Evolutionary conservation across 495 filamentous ascomycete genomes (phyloP), one percentile per base, ranked within the genome.

Genomic region (Platismatia glauca): DNA sequence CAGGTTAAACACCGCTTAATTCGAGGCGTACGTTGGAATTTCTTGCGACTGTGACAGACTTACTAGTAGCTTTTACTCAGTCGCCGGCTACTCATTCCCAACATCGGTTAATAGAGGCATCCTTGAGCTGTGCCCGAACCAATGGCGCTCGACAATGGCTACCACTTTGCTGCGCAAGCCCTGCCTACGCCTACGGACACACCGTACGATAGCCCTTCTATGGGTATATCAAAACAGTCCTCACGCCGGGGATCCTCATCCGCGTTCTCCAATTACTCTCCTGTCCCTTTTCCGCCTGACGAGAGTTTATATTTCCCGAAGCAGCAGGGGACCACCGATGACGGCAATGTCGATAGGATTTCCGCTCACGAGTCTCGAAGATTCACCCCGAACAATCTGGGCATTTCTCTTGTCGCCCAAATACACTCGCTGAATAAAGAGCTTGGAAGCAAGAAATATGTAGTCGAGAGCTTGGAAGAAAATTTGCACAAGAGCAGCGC

Each of bases 401-500:
- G 97, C 75, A 94, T 94, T 18, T 96, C 89, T 53, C 80, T 98
- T 11, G 92, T 98, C 8, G 90, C 93, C 0, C 93, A 98, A 72
- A 98, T 98, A 64, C 81, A 97, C 31, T 83, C 85, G 2, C 73
- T 99, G 52, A 84, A 91, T 6, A 80, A 94, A 52, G 95, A 97
- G 62, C 81, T 96, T 59, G 94, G 97, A 71, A 87, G 84, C 48
- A 97, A 95, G 72, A 79, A 86, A 24, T 89, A 85, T 64, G 79
- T 89, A 37, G 91, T 99, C 48, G 90, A 95, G 71, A 80, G 81
- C 38, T 76, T 99, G 38, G 95, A 99, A 76, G 76, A 80, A 11
- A 87, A 79, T 27, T 75, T 97, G 58, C 84, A 92, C 60, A 77
- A 81, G 12, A 80, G 86, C 6, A 82, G 82, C 62, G 82, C 79